Conservation (phyloP, 2,329 filamentous ascomycete genomes). For the Diaporthe velutina region DNA sequence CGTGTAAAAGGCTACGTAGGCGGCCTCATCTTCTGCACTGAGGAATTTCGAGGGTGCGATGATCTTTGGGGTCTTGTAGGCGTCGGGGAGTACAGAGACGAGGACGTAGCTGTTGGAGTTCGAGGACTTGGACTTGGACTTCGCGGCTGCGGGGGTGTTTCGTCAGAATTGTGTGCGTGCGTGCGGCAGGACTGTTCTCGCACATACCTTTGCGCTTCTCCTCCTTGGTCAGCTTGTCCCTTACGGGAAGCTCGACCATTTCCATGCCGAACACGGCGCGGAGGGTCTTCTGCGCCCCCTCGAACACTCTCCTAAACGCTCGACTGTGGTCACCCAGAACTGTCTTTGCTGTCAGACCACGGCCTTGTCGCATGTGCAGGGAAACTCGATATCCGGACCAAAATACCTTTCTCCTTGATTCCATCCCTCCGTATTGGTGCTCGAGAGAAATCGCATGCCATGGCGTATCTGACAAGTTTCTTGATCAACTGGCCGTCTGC, state of each 20-base stretch:
- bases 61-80: constrained; percentile 76
- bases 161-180: constrained; percentile 4
- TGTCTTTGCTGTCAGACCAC: constrained; percentile 44
- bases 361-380: background rate
- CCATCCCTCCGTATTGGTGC: constrained; percentile 71
- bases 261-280: constrained; percentile 89
- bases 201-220: constrained; percentile 79
- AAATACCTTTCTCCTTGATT: constrained; percentile 72
- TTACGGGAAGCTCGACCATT: constrained; percentile 83
- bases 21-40: constrained; percentile 76
- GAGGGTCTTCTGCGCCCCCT: constrained; percentile 80
- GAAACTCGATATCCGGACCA: background rate
- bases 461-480: constrained; percentile 76
- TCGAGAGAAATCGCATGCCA: constrained; percentile 75
- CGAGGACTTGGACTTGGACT: constrained; percentile 60
- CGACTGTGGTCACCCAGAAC: constrained; percentile 80
- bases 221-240: constrained; percentile 84
- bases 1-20: constrained; percentile 85
- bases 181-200: background rate
- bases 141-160: constrained; percentile 49
- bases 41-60: constrained; percentile 77
- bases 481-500: constrained; percentile 69
- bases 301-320: constrained; percentile 83
- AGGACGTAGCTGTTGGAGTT: constrained; percentile 83
- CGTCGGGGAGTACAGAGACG: constrained; percentile 76